Evolutionary conservation across 345 rosid species (phyloP).

Genomic region (Diplotaxis tenuifolia): DNA sequence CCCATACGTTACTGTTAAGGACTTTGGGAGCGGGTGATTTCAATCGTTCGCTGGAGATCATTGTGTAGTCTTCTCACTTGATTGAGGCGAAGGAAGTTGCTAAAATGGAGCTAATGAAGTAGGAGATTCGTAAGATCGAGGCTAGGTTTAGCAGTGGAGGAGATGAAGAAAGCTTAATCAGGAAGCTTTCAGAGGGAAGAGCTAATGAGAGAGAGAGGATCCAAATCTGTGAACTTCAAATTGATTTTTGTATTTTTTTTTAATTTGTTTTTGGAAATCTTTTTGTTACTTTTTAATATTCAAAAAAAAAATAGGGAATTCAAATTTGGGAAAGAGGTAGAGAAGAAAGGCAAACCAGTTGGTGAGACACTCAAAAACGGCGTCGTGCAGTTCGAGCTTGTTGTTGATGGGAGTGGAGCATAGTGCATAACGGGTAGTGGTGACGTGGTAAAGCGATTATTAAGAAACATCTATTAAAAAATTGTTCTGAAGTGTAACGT

Average conservation of each 20-base stretch:
- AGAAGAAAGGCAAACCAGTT: constrained; percentile 15
- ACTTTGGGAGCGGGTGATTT: constrained; percentile 61
- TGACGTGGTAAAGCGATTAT: constrained; percentile 27
- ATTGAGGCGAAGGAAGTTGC: constrained; percentile 20
- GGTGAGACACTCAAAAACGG: constrained; percentile 7
- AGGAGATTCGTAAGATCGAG: constrained; percentile 9
- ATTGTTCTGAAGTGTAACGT: constrained; percentile 23
- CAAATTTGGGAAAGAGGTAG: constrained; percentile 26
- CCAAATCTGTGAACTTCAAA: constrained; percentile 34
- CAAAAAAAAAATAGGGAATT: constrained; percentile 11
- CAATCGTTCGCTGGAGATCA: constrained; percentile 40
- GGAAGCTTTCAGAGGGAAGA: constrained; percentile 18
- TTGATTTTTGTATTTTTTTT: constrained; percentile 12
- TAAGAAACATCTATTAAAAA: neutral
- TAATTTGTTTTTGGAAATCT: neutral
- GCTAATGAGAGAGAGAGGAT: constrained; percentile 28
- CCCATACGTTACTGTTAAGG: constrained; percentile 57
- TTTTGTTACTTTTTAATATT: constrained; percentile 6
- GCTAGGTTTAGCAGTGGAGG: constrained; percentile 19
- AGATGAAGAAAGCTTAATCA: constrained; percentile 28
- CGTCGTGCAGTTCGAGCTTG: constrained; percentile 3
- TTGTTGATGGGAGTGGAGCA: constrained; percentile 7
- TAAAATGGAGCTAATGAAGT: constrained; percentile 10
- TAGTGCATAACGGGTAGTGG: constrained; percentile 18
- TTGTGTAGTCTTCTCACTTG: constrained; percentile 3